phyloP scores from a whole-genome alignment of 768 basidiomycete species.

The Coprinopsis cinerea region DNA sequence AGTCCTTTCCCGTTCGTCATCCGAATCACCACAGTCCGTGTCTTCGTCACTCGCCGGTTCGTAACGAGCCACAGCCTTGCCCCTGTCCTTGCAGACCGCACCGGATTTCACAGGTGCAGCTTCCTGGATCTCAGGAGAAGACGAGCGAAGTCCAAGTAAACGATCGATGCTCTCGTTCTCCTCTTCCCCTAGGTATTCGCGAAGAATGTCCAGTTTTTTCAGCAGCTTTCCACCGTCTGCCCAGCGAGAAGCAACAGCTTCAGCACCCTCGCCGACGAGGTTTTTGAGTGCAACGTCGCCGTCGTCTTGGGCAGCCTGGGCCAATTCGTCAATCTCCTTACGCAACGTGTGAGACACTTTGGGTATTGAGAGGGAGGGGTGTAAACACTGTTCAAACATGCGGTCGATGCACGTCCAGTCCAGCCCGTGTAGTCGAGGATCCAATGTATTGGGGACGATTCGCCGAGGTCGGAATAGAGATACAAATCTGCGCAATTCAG shows the following conservation, averaged over 20 bases:
- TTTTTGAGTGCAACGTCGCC: conserved; percentile 58
- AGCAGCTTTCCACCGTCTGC: conserved; percentile 41
- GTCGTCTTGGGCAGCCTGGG: conserved; percentile 18
- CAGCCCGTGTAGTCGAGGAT: conserved; percentile 42
- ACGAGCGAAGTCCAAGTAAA: conserved; percentile 17
- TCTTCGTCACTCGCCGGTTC: conserved; percentile 24
- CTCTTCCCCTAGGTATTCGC: conserved; percentile 33
- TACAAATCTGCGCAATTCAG: conserved; percentile 80
- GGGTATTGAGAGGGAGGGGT: conserved; percentile 15
- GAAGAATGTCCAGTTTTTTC: conserved; percentile 39
- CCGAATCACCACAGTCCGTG: conserved; percentile 29
- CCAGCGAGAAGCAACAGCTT: conserved; percentile 44
- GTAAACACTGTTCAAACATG: conserved; percentile 61
- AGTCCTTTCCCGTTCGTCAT: conserved; percentile 50
- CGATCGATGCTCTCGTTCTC: conserved; percentile 31
- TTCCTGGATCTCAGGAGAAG: neutral
- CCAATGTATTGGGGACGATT: conserved; percentile 76
- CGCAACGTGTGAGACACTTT: neutral
- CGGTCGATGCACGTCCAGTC: conserved; percentile 72
- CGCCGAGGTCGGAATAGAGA: conserved; percentile 71
- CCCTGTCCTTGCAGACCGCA: conserved; percentile 13
- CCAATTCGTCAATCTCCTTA: conserved; percentile 4
- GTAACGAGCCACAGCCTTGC: conserved; percentile 15
- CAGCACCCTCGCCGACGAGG: conserved; percentile 51
- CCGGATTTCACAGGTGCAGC: neutral